Evolutionary conservation across 192 early-diverging fungal species (phyloP).

Genomic region (Coemansia sp.): DNA sequence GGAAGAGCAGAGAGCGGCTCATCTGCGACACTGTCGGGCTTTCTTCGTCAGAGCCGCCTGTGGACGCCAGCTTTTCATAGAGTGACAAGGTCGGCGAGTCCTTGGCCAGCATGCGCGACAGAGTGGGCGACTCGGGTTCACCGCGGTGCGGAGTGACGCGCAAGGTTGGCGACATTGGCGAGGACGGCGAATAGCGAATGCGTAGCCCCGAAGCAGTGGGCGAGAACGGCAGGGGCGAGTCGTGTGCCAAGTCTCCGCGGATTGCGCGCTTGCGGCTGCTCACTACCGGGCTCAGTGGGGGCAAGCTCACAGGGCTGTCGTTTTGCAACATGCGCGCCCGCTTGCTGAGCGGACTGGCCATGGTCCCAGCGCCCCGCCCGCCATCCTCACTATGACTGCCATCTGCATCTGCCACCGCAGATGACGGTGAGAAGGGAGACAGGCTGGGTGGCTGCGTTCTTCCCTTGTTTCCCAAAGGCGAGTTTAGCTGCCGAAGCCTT

Average conservation of each 20-base stretch:
- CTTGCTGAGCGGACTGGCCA: slow-evolving; percentile 47
- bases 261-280: slow-evolving; percentile 48
- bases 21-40: slow-evolving; percentile 51
- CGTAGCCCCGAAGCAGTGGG: slow-evolving; percentile 43
- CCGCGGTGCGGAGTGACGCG: slow-evolving; percentile 35
- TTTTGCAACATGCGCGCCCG: slow-evolving; percentile 48
- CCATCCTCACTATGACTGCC: not conserved
- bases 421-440: not conserved
- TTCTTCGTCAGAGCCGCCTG: slow-evolving; percentile 37
- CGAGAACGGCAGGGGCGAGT: slow-evolving; percentile 44
- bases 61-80: slow-evolving; percentile 35
- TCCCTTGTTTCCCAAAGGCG: slow-evolving; percentile 10
- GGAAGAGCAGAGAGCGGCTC: slow-evolving; percentile 53
- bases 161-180: slow-evolving; percentile 48
- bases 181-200: slow-evolving; percentile 51
- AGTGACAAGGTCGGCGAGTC: slow-evolving; percentile 42
- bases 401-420: not conserved
- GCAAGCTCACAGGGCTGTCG: slow-evolving; percentile 51
- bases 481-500: slow-evolving; percentile 36
- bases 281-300: slow-evolving; percentile 56
- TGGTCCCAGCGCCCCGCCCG: slow-evolving; percentile 11
- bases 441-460: slow-evolving; percentile 3
- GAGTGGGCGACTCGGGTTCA: slow-evolving; percentile 55
- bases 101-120: slow-evolving; percentile 33
- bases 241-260: slow-evolving; percentile 33